Base-by-base conservation (phyloP, 345 rosid species). In the Boechera divaricarpa region DNA sequence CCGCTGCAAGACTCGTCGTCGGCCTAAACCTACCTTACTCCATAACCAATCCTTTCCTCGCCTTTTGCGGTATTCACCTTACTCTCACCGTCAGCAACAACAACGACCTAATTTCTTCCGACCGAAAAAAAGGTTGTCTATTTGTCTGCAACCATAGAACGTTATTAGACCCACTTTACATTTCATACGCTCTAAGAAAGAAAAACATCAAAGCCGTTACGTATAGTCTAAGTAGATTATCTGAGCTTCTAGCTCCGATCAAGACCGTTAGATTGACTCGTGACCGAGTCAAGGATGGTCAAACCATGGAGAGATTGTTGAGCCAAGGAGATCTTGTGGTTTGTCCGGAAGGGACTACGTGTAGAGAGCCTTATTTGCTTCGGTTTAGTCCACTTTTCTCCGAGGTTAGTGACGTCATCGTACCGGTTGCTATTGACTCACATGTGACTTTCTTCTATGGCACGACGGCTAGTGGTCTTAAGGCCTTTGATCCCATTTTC, bases 271-370 rank as follows among this genome's bases (percentile, higher is more conserved):
- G 86, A 29, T 35, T 89, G 63, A 78, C 74, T 4, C 82, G 90
- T 56, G 80, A 89, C 41, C 72, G 86, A 5, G 81, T 63, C 49
- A 63, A 55, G 48, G 91, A 89, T 59, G 68, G 68, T 52, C 56
- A 64, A 55, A 11, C 76, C 15, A 82, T 87, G 81, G 67, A 78
- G 60, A 54, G 63, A 36, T 41, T 76, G 51, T 47, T 89, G 54
- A 72, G 74, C 4, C 78, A 78, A 54, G 85, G 83, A 33, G 79
- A 86, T 67, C 74, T 87, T 2, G 86, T 81, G 52, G 82, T 87
- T 63, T 87, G 88, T 58, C 91, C 90, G 1, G 90, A 89, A 79
- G 91, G 90, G 15, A 86, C 94, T 47, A 87, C 91, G 7, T 86
- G 91, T 58, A 76, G 91, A 70, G 90, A 89, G 62, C 90, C 90